A percentile compares a stretch with the other conserved stretches of the same genome.
Conservation (phyloP, 108 stramenopile species). For the Tribonema minus region DNA sequence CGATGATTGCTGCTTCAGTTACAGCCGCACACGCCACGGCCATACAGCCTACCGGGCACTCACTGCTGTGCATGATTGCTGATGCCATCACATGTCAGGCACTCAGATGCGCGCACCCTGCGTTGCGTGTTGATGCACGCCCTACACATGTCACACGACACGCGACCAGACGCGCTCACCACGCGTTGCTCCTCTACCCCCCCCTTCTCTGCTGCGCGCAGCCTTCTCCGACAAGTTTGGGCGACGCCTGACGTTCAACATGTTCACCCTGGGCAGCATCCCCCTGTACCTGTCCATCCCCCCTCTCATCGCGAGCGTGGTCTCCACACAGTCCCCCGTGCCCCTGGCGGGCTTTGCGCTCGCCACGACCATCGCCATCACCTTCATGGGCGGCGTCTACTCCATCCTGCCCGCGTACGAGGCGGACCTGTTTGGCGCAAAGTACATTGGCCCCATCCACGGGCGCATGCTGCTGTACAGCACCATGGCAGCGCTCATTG, state of each 20-base stretch:
- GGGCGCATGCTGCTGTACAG: constrained; percentile 69
- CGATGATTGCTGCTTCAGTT: no score
- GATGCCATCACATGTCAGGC: no score
- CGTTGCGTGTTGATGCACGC: no score
- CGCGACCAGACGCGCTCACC: no score
- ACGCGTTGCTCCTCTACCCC: no score
- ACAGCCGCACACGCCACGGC: no score
- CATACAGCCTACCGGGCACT: no score
- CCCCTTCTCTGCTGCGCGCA: background rate
- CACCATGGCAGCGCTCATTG: constrained; percentile 60
- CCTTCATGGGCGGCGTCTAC: constrained; percentile 71
- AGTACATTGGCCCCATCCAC: constrained; percentile 71
- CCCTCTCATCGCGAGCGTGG: background rate
- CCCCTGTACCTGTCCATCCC: constrained; percentile 56
- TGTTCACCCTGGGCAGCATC: constrained; percentile 66
- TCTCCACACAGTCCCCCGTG: constrained; percentile 41
- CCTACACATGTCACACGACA: no score
- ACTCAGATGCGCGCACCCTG: no score
- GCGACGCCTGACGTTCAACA: constrained; percentile 59
- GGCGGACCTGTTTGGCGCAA: constrained; percentile 72
- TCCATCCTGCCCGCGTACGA: constrained; percentile 75
- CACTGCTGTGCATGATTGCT: no score
- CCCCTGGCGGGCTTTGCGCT: constrained; percentile 65
- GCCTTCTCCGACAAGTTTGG: constrained; percentile 66
- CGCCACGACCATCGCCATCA: constrained; percentile 64